Percentiles rank a stretch among this genome's conserved stretches.
Conservation (phyloP, 2,329 filamentous ascomycete species). For the Phialocephala sp. region DNA sequence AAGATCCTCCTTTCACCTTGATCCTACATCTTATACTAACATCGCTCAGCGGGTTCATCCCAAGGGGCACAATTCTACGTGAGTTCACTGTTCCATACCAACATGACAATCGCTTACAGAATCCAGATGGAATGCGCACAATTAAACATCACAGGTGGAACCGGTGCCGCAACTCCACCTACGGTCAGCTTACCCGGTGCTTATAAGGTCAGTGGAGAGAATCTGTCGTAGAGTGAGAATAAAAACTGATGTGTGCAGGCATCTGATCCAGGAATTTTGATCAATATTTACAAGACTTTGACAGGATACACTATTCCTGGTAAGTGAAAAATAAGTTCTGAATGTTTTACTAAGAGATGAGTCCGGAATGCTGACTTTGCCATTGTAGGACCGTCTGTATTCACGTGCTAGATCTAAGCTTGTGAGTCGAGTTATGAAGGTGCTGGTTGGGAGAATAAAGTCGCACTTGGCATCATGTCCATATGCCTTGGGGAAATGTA, state of each 20-base stretch:
- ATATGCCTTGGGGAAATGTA: too few relatives aligned
- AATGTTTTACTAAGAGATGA: not conserved
- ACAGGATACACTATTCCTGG: conserved; percentile 10
- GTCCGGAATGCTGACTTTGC: not conserved
- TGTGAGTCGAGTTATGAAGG: too few relatives aligned
- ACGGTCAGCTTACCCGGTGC: conserved; percentile 35
- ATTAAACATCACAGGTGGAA: conserved; percentile 50
- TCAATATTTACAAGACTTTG: conserved; percentile 11
- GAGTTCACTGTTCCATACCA: conserved; percentile 1
- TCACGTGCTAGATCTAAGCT: conserved; percentile 1
- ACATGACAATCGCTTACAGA: not conserved
- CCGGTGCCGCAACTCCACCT: conserved; percentile 28
- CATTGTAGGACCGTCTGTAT: conserved; percentile 10
- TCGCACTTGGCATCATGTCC: too few relatives aligned
- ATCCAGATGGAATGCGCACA: conserved; percentile 53
- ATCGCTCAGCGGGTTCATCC: conserved; percentile 41
- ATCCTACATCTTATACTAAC: not conserved
- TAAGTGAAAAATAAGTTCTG: not conserved
- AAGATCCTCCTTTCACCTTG: not conserved
- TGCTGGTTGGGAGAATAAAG: too few relatives aligned
- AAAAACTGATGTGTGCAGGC: conserved; percentile 6
- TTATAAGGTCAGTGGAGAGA: conserved; percentile 36
- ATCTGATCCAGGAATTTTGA: conserved; percentile 14
- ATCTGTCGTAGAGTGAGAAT: not conserved
- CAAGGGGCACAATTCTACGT: conserved; percentile 55